Conservation (phyloP, 306 rosid species). For the Vicia villosa region DNA sequence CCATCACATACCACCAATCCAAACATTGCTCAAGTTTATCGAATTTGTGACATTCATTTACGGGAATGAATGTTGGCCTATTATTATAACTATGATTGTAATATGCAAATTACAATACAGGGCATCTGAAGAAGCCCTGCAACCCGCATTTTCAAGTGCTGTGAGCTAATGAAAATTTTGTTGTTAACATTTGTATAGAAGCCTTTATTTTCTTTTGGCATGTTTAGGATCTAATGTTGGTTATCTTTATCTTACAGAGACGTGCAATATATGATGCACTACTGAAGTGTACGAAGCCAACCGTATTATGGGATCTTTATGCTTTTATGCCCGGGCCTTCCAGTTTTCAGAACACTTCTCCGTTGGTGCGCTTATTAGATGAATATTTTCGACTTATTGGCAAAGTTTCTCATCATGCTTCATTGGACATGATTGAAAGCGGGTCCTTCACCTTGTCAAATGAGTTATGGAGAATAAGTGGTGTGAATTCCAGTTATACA, state of each 20-base stretch:
- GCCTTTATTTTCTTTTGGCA: constrained; percentile 39
- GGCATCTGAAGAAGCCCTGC: constrained; percentile 11
- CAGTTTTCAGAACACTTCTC: constrained; percentile 62
- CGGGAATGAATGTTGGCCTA: constrained; percentile 12
- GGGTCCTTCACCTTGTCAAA: constrained; percentile 79
- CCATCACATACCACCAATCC: too few species aligned
- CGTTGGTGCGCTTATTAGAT: constrained; percentile 77
- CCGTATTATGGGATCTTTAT: constrained; percentile 79
- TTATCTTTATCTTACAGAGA: constrained; percentile 62
- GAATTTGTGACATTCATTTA: background rate
- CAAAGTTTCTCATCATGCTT: constrained; percentile 51
- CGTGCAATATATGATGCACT: constrained; percentile 71
- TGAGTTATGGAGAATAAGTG: constrained; percentile 88
- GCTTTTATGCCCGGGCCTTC: constrained; percentile 83
- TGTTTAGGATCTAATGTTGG: constrained; percentile 42
- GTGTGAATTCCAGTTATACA: constrained; percentile 66
- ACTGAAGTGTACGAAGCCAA: constrained; percentile 61
- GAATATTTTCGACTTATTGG: constrained; percentile 98
- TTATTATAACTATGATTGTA: constrained; percentile 16
- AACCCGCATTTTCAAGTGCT: constrained; percentile 11
- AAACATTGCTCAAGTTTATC: background rate
- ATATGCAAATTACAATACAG: background rate
- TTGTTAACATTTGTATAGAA: constrained; percentile 4
- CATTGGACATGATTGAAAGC: constrained; percentile 67
- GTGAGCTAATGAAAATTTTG: constrained; percentile 26